phyloP scores from a whole-genome alignment of 345 rosid species.

The Hypericum androsaemum region DNA sequence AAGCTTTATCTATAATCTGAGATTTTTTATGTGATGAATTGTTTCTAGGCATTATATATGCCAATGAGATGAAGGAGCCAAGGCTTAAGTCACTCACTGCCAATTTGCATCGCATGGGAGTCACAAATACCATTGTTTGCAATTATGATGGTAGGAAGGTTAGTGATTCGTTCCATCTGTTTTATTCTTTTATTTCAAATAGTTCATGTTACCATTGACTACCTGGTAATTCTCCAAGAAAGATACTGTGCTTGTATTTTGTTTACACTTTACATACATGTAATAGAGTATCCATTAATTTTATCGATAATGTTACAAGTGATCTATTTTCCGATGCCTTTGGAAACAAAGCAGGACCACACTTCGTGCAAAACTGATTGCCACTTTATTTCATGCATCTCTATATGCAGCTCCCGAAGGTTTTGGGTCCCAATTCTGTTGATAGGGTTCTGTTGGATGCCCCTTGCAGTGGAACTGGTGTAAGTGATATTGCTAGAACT shows the following conservation, averaged over 20 bases:
- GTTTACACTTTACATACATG: too few species aligned
- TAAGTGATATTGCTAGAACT: conserved; percentile 21
- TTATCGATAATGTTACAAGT: too few species aligned
- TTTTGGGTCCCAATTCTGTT: conserved; percentile 60
- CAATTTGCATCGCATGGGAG: conserved; percentile 92
- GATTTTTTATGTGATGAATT: conserved; percentile 11
- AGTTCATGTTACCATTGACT: too few species aligned
- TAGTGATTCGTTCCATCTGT: conserved; percentile 15
- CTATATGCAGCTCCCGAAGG: conserved; percentile 57
- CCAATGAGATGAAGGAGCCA: conserved; percentile 78
- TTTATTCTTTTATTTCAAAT: background rate
- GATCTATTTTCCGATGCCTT: background rate
- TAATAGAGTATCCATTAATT: too few species aligned
- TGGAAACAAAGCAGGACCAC: too few species aligned
- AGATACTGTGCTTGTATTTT: too few species aligned
- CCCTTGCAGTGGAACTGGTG: conserved; percentile 99
- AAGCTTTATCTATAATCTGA: background rate
- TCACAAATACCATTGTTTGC: conserved; percentile 78
- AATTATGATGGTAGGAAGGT: conserved; percentile 98
- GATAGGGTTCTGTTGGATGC: conserved; percentile 93
- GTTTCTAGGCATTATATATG: conserved; percentile 65
- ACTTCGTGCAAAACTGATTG: too few species aligned
- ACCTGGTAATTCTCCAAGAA: too few species aligned
- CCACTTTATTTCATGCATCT: conserved; percentile 1
- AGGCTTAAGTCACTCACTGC: conserved; percentile 86